Percentiles rank a stretch among this genome's conserved stretches.
phyloP scores from a whole-genome alignment of 495 filamentous ascomycete genomes.

The Glonium stellatum region DNA sequence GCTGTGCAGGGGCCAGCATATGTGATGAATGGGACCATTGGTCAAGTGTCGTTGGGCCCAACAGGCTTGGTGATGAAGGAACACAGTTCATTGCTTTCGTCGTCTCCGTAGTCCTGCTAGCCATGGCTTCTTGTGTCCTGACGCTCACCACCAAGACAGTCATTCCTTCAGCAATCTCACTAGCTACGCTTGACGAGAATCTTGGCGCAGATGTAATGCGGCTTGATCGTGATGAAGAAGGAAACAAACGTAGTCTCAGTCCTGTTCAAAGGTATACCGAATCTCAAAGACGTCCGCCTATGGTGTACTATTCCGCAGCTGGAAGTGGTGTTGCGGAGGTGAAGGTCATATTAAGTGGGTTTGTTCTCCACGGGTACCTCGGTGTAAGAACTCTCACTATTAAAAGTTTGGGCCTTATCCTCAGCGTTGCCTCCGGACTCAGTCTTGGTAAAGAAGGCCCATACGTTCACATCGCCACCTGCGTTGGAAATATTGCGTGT shows the following conservation, averaged over 20 bases:
- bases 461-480: constrained; percentile 94
- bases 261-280: constrained; percentile 30
- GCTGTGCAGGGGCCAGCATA: constrained; percentile 55
- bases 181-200: constrained; percentile 85
- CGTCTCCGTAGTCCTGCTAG: constrained; percentile 59
- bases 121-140: constrained; percentile 67
- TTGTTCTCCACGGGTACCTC: constrained; percentile 92
- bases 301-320: constrained; percentile 91
- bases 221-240: constrained; percentile 29
- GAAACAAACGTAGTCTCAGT: constrained; percentile 35
- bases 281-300: constrained; percentile 50
- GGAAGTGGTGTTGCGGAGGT: constrained; percentile 97
- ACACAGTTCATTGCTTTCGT: constrained; percentile 74
- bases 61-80: constrained; percentile 49
- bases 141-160: constrained; percentile 85
- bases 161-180: constrained; percentile 76
- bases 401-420: constrained; percentile 75
- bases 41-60: constrained; percentile 57
- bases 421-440: constrained; percentile 86
- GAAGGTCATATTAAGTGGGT: constrained; percentile 93
- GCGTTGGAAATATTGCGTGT: constrained; percentile 91
- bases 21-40: constrained; percentile 73
- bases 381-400: constrained; percentile 81
- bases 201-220: constrained; percentile 43
- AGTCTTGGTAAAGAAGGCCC: constrained; percentile 96